Base-by-base conservation (phyloP, 768 basidiomycete species). In the Mycena galopus region DNA sequence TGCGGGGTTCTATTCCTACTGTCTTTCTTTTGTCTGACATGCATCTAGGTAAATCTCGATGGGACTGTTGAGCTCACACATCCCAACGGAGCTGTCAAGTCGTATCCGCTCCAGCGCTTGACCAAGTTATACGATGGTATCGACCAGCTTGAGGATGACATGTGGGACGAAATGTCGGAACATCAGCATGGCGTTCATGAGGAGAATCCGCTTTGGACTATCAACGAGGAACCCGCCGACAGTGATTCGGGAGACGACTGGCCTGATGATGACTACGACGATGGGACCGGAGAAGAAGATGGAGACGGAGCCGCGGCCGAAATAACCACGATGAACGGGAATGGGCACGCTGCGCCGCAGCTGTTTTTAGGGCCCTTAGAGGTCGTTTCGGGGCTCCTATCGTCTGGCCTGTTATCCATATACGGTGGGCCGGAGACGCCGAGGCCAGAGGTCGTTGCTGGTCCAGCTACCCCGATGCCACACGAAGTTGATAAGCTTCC, bases 71-170 rank as follows among this genome's bases (percentile, higher is more conserved):
- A 93, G 76, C 87, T 97, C 44, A 89, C 88, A 33, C 88, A 96
- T 69, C 91, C 95, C 17, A 89, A 91, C 75, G 85, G 84, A 58
- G 79, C 82, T 16, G 80, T 82, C 2, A 81, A 81, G 23, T 79
- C 84, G 14, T 90, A 94, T 66, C 89, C 92, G 4, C 78, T 96
- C 62, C 86, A 91, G 65, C 88, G 92, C 27, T 80, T 97, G 58
- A 94, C 93, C 12, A 88, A 91, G 73, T 82, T 98, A 44, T 92
- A 94, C 72, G 96, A 96, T 81, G 93, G 92, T 27, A 85, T 93
- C 44, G 95, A 96, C 64, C 94, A 94, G 78, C 86, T 94, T 10
- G 92, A 94, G 72, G 91, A 92, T 68, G 90, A 90, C 63, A 79
- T 88, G 30, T 92, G 91, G 89, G 87, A 85, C 51, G 89, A 86